Conservation (phyloP, 139 green algal species). For the Diplosphaera chodatii region DNA sequence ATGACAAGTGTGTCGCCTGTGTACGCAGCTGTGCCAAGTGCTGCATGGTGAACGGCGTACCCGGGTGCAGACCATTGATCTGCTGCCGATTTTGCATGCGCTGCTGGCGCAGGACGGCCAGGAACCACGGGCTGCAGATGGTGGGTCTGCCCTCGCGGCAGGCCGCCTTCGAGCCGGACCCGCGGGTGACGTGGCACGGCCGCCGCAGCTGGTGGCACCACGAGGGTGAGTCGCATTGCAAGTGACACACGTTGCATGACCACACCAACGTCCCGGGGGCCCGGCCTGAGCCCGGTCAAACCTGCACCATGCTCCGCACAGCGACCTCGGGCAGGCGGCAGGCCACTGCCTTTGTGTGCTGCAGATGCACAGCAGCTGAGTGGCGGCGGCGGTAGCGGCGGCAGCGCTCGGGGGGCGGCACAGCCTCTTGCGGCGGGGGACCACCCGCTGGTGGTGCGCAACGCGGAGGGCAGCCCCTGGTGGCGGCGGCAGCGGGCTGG, state of each 20-base stretch:
- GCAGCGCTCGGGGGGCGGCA: background rate
- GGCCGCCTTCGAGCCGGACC: slow-evolving; percentile 44
- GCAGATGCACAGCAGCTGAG: too few species aligned
- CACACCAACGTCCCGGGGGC: too few species aligned
- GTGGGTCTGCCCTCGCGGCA: slow-evolving; percentile 80
- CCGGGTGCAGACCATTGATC: too few species aligned
- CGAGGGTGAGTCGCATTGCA: background rate
- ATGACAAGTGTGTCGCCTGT: slow-evolving; percentile 64
- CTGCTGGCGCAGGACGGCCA: slow-evolving; percentile 45
- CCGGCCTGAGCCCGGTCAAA: too few species aligned
- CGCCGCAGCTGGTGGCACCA: background rate
- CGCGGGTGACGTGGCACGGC: background rate
- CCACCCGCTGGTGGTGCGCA: background rate
- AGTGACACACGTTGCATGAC: too few species aligned
- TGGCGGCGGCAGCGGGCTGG: background rate
- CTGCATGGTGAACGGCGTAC: too few species aligned
- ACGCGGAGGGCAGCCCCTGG: background rate
- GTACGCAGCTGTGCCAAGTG: too few species aligned
- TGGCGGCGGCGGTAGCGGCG: background rate
- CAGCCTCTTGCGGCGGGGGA: background rate
- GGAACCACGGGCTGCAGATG: slow-evolving; percentile 64
- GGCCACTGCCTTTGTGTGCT: too few species aligned
- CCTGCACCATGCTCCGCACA: too few species aligned
- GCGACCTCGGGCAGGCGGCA: too few species aligned
- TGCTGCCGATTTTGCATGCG: too few species aligned